Evolutionary conservation across 352 stramenopile species (phyloP).

Genomic region (Phytophthora ohioensis): DNA sequence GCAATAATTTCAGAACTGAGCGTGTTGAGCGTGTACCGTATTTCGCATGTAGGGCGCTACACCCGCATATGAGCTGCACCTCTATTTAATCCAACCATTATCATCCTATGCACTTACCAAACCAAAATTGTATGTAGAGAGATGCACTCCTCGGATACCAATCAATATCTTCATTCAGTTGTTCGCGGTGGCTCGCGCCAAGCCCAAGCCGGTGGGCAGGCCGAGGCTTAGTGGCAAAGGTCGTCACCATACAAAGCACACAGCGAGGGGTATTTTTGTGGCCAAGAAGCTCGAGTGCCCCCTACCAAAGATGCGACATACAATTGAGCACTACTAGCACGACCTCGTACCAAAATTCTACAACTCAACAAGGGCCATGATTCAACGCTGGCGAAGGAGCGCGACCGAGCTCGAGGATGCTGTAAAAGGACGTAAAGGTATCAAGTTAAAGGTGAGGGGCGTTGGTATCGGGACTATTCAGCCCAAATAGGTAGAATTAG

Average conservation of each 20-base stretch:
- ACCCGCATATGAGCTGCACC: background rate
- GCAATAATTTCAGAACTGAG: no score
- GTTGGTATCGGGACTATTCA: constrained; percentile 7
- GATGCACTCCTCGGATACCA: background rate
- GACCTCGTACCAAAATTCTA: background rate
- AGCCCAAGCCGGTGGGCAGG: background rate
- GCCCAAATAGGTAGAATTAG: constrained; percentile 2
- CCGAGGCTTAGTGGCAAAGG: background rate
- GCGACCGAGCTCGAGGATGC: background rate
- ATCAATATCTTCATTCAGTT: background rate
- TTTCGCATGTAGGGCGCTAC: background rate
- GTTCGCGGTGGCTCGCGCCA: background rate
- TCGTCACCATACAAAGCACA: background rate
- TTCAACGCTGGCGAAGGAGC: background rate
- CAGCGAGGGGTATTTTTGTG: background rate
- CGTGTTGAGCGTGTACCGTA: background rate
- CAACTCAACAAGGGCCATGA: constrained; percentile 3
- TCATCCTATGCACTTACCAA: background rate
- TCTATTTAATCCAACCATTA: background rate
- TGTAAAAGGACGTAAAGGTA: background rate
- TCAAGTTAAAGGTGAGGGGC: background rate
- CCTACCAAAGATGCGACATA: background rate
- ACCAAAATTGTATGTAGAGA: constrained; percentile 11
- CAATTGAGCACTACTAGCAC: constrained; percentile 5
- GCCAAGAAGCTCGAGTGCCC: constrained; percentile 1